Percentiles rank a stretch among this genome's conserved stretches.
These are phyloP conservation scores for Gnetum montanum DNA, from an alignment of 75 land plant species.

Conservation along the genomic window DNA sequence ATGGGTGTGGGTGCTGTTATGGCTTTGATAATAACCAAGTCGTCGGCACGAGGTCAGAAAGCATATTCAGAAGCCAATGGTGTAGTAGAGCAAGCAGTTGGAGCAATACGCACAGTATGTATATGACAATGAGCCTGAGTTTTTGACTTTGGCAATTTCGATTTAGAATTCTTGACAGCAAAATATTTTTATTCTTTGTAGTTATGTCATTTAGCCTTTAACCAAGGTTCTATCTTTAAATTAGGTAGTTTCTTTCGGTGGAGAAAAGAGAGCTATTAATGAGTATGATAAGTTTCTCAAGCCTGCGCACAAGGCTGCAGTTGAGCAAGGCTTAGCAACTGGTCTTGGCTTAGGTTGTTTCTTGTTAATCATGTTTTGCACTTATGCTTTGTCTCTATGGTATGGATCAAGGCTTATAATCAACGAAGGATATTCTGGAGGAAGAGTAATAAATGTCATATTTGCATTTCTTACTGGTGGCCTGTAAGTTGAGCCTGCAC, in stretches of 20 bases:
- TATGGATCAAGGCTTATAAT: slow-evolving; percentile 39
- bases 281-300: slow-evolving; percentile 28
- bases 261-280: slow-evolving; percentile 35
- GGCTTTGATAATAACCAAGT: slow-evolving; percentile 28
- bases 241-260: slow-evolving; percentile 49
- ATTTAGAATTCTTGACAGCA: background rate
- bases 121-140: background rate
- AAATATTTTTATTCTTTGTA: background rate
- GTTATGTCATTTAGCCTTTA: background rate
- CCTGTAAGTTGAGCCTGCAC: slow-evolving; percentile 23
- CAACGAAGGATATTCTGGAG: slow-evolving; percentile 37
- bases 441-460: slow-evolving; percentile 36
- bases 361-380: slow-evolving; percentile 21
- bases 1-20: slow-evolving; percentile 27
- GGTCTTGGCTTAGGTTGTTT: slow-evolving; percentile 40
- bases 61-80: slow-evolving; percentile 53
- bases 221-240: background rate
- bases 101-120: slow-evolving; percentile 52
- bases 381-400: slow-evolving; percentile 43
- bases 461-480: slow-evolving; percentile 42
- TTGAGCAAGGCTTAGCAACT: slow-evolving; percentile 32
- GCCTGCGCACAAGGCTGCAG: slow-evolving; percentile 23
- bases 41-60: slow-evolving; percentile 31
- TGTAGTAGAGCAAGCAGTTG: slow-evolving; percentile 47
- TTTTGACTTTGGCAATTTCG: background rate